Conservation (phyloP, 495 filamentous ascomycete genomes). For the Corynascus novoguineensis region DNA sequence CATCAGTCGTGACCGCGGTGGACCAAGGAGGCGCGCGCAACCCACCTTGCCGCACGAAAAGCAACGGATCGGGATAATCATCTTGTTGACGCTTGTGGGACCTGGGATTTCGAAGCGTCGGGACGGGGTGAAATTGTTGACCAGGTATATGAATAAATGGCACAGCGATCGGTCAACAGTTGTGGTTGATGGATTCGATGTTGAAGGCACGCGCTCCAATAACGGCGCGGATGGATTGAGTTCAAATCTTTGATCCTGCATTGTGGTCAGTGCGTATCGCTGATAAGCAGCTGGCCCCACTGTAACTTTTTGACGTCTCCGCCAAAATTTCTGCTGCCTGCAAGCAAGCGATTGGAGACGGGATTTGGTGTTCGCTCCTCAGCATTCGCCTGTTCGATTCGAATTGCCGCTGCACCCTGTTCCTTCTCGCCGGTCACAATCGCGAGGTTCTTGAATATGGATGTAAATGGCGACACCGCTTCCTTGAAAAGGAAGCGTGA, state of each 20-base stretch:
- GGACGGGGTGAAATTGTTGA: too few species aligned
- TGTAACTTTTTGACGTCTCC: slow-evolving; percentile 26
- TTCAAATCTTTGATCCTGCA: slow-evolving; percentile 20
- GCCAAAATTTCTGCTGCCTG: slow-evolving; percentile 33
- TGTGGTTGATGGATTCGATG: neutral
- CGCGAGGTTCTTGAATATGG: slow-evolving; percentile 21
- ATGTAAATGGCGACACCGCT: slow-evolving; percentile 29
- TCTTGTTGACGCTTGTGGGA: slow-evolving; percentile 39
- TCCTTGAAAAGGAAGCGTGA: slow-evolving; percentile 33
- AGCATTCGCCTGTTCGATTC: slow-evolving; percentile 9
- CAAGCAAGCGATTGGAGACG: slow-evolving; percentile 19
- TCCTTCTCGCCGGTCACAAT: neutral
- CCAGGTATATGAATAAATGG: too few species aligned
- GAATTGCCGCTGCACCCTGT: neutral
- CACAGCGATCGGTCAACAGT: neutral
- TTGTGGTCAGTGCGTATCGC: slow-evolving; percentile 29
- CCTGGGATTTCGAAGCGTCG: neutral
- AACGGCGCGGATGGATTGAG: neutral
- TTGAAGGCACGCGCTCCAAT: neutral
- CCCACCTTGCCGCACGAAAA: slow-evolving; percentile 96
- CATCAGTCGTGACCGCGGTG: slow-evolving; percentile 18
- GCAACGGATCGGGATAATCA: slow-evolving; percentile 98
- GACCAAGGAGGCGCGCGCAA: neutral
- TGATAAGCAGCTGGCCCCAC: slow-evolving; percentile 29
- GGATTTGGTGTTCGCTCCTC: neutral